Evolutionary conservation across 176 grass and related monocot species (phyloP), one percentile per base, ranked within the genome.

Genomic region (Juncus inflexus): DNA sequence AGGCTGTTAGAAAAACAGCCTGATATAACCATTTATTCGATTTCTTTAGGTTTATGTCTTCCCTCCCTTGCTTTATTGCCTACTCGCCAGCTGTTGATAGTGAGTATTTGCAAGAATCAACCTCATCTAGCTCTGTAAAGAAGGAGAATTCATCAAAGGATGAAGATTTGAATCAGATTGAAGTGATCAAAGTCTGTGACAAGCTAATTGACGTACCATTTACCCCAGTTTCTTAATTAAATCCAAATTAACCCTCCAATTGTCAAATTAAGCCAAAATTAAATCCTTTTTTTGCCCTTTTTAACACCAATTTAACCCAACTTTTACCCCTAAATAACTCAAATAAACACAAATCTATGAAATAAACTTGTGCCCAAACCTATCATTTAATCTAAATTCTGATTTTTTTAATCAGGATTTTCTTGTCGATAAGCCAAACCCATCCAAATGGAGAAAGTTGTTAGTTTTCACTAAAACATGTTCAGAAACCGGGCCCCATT

Each of bases 381-480:
- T 28, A 28, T 28, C 19, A 28, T 47, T 47, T 0, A 47, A 47
- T 28, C 19, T 28, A 28, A 28, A 28, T 4, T 9, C 42, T 12
- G 37, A 42, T 19, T 42, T 59, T 47, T 13, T 43, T 35, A 3
- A 60, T 71, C 15, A 71, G 68, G 81, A 90, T 5, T 96, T 96
- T 58, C 76, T 96, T 65, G 91, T 90, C 10, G 91, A 90, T 42
- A 96, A 90, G 50, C 79, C 87, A 35, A 87, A 79, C 15, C 73
- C 84, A 37, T 77, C 70, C 4, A 81, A 90, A 64, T 96, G 91
- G 91, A 96, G 84, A 77, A 96, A 83, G 14, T 73, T 96, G 40
- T 43, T 96, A 12, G 87, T 86, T 36, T 96, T 88, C 66, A 96
- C 87, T 74, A 83, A 73, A 58, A 72, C 82, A 69, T 91, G 91